phyloP scores from a whole-genome alignment of 257 asterid genomes.

The Ehretia macrophylla region DNA sequence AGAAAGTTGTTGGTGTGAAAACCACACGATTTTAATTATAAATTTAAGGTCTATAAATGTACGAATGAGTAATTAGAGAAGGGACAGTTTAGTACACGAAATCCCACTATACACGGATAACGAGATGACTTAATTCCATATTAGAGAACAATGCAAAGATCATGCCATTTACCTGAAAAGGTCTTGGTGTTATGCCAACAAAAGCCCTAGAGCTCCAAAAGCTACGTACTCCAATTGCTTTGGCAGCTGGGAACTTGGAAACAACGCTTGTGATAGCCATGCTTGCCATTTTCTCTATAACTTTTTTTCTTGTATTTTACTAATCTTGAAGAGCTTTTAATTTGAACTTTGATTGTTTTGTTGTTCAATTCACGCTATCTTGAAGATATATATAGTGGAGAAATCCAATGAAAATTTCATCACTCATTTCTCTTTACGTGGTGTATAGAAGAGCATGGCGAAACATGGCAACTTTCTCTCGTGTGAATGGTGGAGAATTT shows the following conservation, averaged over 20 bases:
- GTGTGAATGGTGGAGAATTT: not conserved
- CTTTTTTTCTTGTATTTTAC: too few species aligned
- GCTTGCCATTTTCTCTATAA: conserved; percentile 30
- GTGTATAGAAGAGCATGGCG: not conserved
- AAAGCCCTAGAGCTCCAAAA: conserved; percentile 22
- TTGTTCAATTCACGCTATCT: not conserved
- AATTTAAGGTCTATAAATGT: too few species aligned
- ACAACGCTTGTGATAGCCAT: conserved; percentile 33
- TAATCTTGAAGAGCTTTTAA: not conserved
- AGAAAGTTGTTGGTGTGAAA: too few species aligned
- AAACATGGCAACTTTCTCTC: conserved; percentile 22
- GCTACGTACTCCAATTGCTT: conserved; percentile 16
- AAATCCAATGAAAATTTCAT: too few species aligned
- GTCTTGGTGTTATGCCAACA: conserved; percentile 18
- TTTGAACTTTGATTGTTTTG: not conserved
- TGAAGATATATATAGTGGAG: conserved; percentile 25
- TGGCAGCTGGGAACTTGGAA: conserved; percentile 36
- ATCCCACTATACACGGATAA: not conserved
- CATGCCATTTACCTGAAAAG: conserved; percentile 31
- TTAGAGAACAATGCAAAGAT: not conserved
- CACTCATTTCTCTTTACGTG: conserved; percentile 16
- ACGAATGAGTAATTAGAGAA: too few species aligned
- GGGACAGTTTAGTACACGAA: not conserved
- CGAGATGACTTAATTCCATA: too few species aligned
- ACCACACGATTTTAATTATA: too few species aligned